Base-by-base conservation (phyloP, 345 rosid species). In the Heritiera fomes region DNA sequence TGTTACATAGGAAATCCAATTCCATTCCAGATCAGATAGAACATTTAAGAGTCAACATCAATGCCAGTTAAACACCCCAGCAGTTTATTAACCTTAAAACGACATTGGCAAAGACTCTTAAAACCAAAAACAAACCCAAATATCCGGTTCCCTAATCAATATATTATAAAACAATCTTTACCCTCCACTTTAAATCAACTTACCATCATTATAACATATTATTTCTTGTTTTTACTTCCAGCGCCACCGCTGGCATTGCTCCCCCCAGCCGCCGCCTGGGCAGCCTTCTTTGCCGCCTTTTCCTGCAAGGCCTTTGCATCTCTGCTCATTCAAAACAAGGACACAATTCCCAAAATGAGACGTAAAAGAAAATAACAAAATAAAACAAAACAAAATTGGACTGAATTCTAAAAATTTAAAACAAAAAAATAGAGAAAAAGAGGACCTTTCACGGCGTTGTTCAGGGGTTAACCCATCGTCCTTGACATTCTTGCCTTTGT, bases 241-340 rank as follows among this genome's bases (percentile, higher is more conserved):
- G 87, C 82, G 5, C 79, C 82, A 47, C 78, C 87, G 3, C 87
- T 80, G 0, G 79, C 84, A 58, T 76, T 86, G 43, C 73, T 82
- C 62, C 87, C 90, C 12, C 88, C 90, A 2, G 60, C 83, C 14
- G 85, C 87, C 8, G 85, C 87, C 86, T 90, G 93, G n/a, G 82
- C 96, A 28, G 95, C 98, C 81, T 95, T 95, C 93, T 88, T 93
- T 1, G 97, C 98, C 0, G 87, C 43, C 83, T 95, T 93, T 83
- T 95, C 98, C 82, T 93, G 97, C 89, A 95, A 80, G 1, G 98
- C 98, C 80, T 90, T 93, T 1, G 94, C 98, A 79, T 93, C 98
- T 71, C 98, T 94, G 64, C 49, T 15, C 71, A 70, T 34, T 13
- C 23, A 61, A 52, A 50, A 43, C 15, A 52, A 41, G 9, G 5